Evolutionary conservation across 371 early-diverging fungal genomes (phyloP).

Genomic region (Synchytrium microbalum): DNA sequence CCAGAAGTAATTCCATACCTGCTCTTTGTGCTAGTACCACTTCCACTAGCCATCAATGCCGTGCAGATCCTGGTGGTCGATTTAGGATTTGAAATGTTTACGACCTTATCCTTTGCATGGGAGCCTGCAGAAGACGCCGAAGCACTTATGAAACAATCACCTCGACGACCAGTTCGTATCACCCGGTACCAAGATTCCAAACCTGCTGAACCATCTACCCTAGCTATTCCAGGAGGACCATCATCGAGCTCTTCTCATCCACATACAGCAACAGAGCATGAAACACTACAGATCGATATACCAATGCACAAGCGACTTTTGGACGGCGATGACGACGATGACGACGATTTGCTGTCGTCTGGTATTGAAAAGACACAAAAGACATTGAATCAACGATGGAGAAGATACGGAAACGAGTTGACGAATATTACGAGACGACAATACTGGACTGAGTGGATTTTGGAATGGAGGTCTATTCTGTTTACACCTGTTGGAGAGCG

Average conservation of each 20-base stretch:
- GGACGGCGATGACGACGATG: not conserved
- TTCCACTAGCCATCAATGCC: slow-evolving; percentile 46
- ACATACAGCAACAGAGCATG: not conserved
- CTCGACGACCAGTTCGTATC: slow-evolving; percentile 34
- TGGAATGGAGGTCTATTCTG: slow-evolving; percentile 27
- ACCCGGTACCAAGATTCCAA: not conserved
- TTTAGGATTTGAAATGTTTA: slow-evolving; percentile 47
- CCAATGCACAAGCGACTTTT: not conserved
- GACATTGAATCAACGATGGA: slow-evolving; percentile 12
- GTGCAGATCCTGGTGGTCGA: slow-evolving; percentile 47
- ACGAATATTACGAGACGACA: slow-evolving; percentile 24
- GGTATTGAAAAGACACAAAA: not conserved
- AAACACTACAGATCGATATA: not conserved
- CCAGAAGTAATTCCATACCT: slow-evolving; percentile 42
- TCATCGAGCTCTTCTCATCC: not conserved
- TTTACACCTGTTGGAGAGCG: slow-evolving; percentile 22
- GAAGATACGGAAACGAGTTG: slow-evolving; percentile 24
- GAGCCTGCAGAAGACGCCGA: slow-evolving; percentile 43
- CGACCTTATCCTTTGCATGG: slow-evolving; percentile 47
- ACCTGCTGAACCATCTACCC: not conserved
- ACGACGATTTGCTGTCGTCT: not conserved
- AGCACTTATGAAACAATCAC: slow-evolving; percentile 36
- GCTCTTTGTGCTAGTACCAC: slow-evolving; percentile 36
- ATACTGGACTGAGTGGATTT: slow-evolving; percentile 31
- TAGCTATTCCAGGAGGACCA: not conserved